Evolutionary conservation across 257 asterid genomes (phyloP).

Genomic region (Asclepias syriaca): DNA sequence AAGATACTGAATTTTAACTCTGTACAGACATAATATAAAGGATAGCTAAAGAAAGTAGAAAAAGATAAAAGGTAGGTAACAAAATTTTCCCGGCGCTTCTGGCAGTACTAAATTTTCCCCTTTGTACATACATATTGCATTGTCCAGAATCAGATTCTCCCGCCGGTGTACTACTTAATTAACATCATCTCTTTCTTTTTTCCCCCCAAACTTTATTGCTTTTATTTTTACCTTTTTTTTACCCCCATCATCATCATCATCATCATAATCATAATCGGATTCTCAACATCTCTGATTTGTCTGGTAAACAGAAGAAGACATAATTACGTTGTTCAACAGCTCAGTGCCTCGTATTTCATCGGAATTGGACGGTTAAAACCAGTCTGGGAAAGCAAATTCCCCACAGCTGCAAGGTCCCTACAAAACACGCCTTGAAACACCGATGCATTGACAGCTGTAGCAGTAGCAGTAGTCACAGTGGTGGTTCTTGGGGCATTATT

Average conservation of each 20-base stretch:
- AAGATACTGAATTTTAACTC: slow-evolving; percentile 28
- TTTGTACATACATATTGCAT: slow-evolving; percentile 35
- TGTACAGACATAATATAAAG: slow-evolving; percentile 32
- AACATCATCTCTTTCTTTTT: not conserved
- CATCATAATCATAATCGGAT: not conserved
- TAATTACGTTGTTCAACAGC: slow-evolving; percentile 45
- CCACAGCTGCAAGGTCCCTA: slow-evolving; percentile 77
- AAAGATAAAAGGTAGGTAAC: slow-evolving; percentile 26
- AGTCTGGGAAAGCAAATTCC: slow-evolving; percentile 59
- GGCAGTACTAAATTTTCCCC: slow-evolving; percentile 18
- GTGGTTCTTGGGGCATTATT: slow-evolving; percentile 19
- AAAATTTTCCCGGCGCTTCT: slow-evolving; percentile 43
- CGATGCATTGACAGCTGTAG: slow-evolving; percentile 35
- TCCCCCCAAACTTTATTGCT: no score
- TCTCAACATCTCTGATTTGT: not conserved
- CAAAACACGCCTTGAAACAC: slow-evolving; percentile 83
- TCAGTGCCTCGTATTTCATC: slow-evolving; percentile 73
- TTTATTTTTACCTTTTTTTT: not conserved
- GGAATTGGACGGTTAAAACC: slow-evolving; percentile 76
- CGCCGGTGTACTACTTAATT: slow-evolving; percentile 27
- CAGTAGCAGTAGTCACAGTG: not conserved
- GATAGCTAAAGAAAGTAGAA: slow-evolving; percentile 2
- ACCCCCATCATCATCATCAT: no score
- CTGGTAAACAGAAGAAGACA: not conserved
- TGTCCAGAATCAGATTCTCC: slow-evolving; percentile 39